These are phyloP conservation scores for Fusarium coicis DNA, from an alignment of 2,329 filamentous ascomycete species.

Conservation along the genomic window DNA sequence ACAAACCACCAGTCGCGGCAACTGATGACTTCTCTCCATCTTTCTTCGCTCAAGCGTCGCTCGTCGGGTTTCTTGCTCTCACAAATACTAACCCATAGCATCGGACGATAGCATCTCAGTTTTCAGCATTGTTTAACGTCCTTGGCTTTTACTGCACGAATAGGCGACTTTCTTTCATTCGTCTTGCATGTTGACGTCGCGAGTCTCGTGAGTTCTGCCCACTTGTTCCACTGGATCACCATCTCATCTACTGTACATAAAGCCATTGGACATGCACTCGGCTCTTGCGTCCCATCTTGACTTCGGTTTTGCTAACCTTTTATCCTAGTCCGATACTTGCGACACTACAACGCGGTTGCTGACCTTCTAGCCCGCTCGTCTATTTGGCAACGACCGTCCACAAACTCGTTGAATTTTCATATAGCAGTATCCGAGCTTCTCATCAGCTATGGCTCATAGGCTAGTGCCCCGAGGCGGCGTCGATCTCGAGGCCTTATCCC, in stretches of 20 bases:
- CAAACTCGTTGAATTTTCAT: not conserved
- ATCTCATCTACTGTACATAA: slow-evolving; percentile 9
- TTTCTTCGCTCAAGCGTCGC: slow-evolving; percentile 32
- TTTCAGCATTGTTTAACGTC: slow-evolving; percentile 47
- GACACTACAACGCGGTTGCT: slow-evolving; percentile 28
- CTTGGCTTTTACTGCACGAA: slow-evolving; percentile 13
- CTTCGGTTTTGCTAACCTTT: slow-evolving; percentile 9
- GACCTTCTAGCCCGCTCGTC: slow-evolving; percentile 23
- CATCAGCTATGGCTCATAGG: slow-evolving; percentile 58
- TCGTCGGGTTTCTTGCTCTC: slow-evolving; percentile 23
- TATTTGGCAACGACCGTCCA: slow-evolving; percentile 1
- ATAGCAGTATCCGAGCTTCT: not conserved
- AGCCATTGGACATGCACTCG: not conserved
- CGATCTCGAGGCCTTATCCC: slow-evolving; percentile 72
- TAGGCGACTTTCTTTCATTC: slow-evolving; percentile 26
- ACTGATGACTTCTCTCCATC: slow-evolving; percentile 24
- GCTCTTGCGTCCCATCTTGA: not conserved
- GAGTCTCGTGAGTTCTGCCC: slow-evolving; percentile 41
- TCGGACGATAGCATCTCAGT: slow-evolving; percentile 15
- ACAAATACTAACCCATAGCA: slow-evolving; percentile 41
- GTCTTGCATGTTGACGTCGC: slow-evolving; percentile 45
- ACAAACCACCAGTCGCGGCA: slow-evolving; percentile 46
- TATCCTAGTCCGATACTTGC: slow-evolving; percentile 25
- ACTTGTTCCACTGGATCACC: not conserved
- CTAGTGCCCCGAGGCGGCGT: slow-evolving; percentile 60